Base-by-base conservation (phyloP, 306 rosid genomes). In the Quercus berberidifolia region DNA sequence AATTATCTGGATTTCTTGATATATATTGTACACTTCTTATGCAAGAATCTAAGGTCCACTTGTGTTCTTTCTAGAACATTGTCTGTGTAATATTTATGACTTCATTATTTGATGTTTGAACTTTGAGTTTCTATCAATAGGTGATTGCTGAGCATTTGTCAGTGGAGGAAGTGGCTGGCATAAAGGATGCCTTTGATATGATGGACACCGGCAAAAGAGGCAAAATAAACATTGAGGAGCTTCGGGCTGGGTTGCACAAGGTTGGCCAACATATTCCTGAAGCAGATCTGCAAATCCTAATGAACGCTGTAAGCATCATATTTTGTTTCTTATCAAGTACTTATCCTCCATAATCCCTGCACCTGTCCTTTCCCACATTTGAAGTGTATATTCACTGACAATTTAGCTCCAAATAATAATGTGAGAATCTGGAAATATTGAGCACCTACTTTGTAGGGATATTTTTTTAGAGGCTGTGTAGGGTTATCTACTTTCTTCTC, bases 81-180 rank as follows among this genome's bases (percentile, higher is more conserved):
- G 55, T 60, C 78, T 49, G 14, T 52, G 15, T 75, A 55, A 30
- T 60, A 38, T 59, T 56, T 10, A 49, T 19, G 15, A 65, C 28
- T 43, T 23, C 25, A 21, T 35, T 5, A 51, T 31, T 10, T 60
- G 75, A 17, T 52, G 33, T 35, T 8, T 62, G 67, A 62, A 38
- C 33, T 35, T 55, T 60, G 62, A 30, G 25, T 54, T 54, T 71
- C 19, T 28, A 59, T 73, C 23, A n/a, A 57, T 58, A 89, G 92
- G 90, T 89, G 76, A 85, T 89, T 60, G 92, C 92, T 3, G 92
- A 86, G 72, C 88, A 89, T 79, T 80, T 89, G 77, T 86, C 92
- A 33, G 75, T 86, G 49, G 92, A 84, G 78, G 92, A 89, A 84
- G 92, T 78, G n/a, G 92, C 92, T 75, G 88, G 88, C 72, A 82